A percentile compares a stretch with the other conserved stretches of the same genome.
phyloP scores from a whole-genome alignment of 441 rosid genomes.

The Euphorbia neoarborescens region DNA sequence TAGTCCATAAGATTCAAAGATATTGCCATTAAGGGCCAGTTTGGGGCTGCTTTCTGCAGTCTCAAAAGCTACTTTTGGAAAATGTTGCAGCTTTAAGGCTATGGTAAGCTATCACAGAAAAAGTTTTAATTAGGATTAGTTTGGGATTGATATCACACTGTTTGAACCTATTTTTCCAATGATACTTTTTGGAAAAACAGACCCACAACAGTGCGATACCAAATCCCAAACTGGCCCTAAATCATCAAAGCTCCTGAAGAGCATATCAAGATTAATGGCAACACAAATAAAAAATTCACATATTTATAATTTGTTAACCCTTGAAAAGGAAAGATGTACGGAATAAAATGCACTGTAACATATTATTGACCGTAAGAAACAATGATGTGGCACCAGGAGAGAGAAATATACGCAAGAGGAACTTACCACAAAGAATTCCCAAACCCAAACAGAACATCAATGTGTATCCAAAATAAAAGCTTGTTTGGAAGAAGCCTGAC shows the following conservation, averaged over 20 bases:
- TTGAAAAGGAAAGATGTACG: neutral
- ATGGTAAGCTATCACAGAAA: too few species aligned
- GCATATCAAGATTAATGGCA: neutral
- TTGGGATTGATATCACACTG: too few species aligned
- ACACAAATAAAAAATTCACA: neutral
- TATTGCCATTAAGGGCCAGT: neutral
- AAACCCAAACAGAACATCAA: conserved; percentile 95
- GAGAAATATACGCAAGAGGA: neutral
- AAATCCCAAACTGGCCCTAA: too few species aligned
- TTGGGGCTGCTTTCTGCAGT: too few species aligned
- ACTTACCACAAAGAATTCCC: conserved; percentile 90
- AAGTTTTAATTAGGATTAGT: too few species aligned
- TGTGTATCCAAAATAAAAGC: conserved; percentile 95
- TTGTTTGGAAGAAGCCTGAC: conserved; percentile 96
- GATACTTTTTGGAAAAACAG: too few species aligned
- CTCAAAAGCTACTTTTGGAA: too few species aligned
- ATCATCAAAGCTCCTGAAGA: neutral
- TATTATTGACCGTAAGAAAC: neutral
- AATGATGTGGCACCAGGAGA: neutral
- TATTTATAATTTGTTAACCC: neutral
- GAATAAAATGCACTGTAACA: neutral
- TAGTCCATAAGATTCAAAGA: neutral
- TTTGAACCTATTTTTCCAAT: too few species aligned
- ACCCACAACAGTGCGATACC: too few species aligned
- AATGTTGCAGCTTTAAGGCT: too few species aligned